Base-by-base conservation (phyloP, 2,329 filamentous ascomycete genomes). In the Bipolaris cookei region DNA sequence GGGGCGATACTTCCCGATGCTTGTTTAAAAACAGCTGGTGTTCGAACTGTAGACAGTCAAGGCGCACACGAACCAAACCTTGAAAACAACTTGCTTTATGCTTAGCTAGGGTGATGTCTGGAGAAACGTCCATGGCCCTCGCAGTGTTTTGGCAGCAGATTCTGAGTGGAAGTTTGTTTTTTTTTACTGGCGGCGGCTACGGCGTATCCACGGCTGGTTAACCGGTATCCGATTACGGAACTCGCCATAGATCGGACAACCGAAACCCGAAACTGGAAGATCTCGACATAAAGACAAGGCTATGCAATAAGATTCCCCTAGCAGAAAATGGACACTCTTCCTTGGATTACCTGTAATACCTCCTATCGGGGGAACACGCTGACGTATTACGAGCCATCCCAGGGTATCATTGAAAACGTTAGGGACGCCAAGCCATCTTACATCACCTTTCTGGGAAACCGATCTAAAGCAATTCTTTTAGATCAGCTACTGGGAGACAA, bases 21-120 rank as follows among this genome's bases (percentile, higher is more conserved):
- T 44, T 44, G 14, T 32, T 28, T 6, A 30, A 18, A 16, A 30
- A 28, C 5, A 16, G 14, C 23, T 16, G 23, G 42, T 44, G 42
- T 18, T 30, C 14, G 11, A 44, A 44, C 6, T 18, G 6, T 25
- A 42, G 13, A 25, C 10, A 11, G 39, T 54, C 39, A 28, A 56
- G 42, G 32, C 11, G 53, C 35, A 51, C 39, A n/a, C 41, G 41
- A 21, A 41, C 47, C 5, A 56, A 38, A 34, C 53, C 53, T 51
- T 21, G 41, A 42, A 18, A 38, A 14, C 35, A 38, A 37, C n/a
- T 37, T 37, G 34, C 34, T 37, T 37, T 34, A 18, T 23, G 41
- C 48, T 30, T 54, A 37, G 46, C 46, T 23, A 16, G 18, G 25
- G 38, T 38, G 38, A 38, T 37, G 14, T 37, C 34, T 18, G 41